Evolutionary conservation across 2,329 filamentous ascomycete species (phyloP), one percentile per base, ranked within the genome.

Genomic region (Hyphodiscus sp.): DNA sequence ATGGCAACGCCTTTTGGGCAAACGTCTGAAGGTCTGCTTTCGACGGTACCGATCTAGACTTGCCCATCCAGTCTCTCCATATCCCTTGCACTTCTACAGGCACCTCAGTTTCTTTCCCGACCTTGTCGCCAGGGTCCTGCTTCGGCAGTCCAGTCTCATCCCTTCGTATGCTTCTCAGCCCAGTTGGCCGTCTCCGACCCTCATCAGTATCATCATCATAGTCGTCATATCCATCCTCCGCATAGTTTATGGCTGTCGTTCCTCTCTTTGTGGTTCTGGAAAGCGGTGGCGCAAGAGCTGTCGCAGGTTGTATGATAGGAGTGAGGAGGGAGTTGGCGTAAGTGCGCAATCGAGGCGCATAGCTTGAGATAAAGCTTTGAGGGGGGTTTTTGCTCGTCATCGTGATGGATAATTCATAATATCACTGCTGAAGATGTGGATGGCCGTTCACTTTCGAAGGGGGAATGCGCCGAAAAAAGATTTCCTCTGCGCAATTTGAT

Each of bases 231-330:
- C 91, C 91, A 69, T 97, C 92, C 69, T 99, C 94, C 20, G 94
- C 92, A 68, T 99, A 99, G 74, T 96, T 99, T 73, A 97, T 94
- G 59, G 92, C 89, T 33, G 89, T 94, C 1, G 94, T 97, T 54
- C 94, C 94, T 71, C 94, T 87, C 76, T 99, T 97, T 9, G 94
- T 97, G n/a, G 89, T 95, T 68, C 92, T 83, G 63, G 89, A 80
- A 55, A 81, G 74, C 41, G 86, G 81, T 20, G 83, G 85, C 2
- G 81, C 71, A n/a, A 82, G 79, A 53, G 77, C 76, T 61, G 85
- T 79, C 58, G 83, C 84, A 52, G 80, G 80, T 58, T 87, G 88
- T 57, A 92, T 81, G 58, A 94, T 84, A 38, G 92, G 91, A 20
- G 89, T 89, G 57, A 96, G 81, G 52, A 97, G 83, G 41, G 92